Base-by-base conservation (phyloP, 768 basidiomycete genomes). In the Pulveroboletus sp. region DNA sequence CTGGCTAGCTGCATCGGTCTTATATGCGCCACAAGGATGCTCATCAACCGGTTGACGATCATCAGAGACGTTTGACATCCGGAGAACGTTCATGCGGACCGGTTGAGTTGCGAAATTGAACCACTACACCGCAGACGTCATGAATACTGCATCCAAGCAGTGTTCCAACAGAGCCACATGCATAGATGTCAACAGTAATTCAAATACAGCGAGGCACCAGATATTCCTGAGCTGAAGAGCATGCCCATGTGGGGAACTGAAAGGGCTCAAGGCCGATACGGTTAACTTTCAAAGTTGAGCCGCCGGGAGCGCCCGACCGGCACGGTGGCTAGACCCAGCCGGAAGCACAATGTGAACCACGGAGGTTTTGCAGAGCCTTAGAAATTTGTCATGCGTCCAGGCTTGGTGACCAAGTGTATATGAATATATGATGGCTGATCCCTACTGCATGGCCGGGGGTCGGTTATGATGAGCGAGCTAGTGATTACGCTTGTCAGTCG, bases 41-140 rank as follows among this genome's bases (percentile, higher is more conserved):
- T 2, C 24, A 3, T 34, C 17, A 31, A 24, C 17, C 29, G 16
- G 1, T 9, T 10, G 5, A 32, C 24, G 24, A 2, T 20, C 12
- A n/a, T 22, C 11, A 23, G 7, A 1, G 10, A n/a, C 4, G 8
- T 3, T 19, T 10, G 14, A 0, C 24, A 40, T 29, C 23, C 34
- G 16, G 20, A 23, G 40, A 51, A 56, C 40, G 54, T 51, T 45
- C 41, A 30, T 22, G 7, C n/a, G n/a, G n/a, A n/a, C n/a, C n/a
- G n/a, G n/a, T n/a, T n/a, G n/a, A n/a, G n/a, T n/a, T n/a, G n/a
- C n/a, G n/a, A n/a, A n/a, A n/a, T n/a, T n/a, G n/a, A n/a, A n/a
- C n/a, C n/a, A n/a, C n/a, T n/a, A n/a, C n/a, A n/a, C n/a, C n/a
- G n/a, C n/a, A n/a, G n/a, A n/a, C n/a, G n/a, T n/a, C n/a, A n/a